phyloP scores from a whole-genome alignment of 805 yeast genomes.

The Candida morakotiae region DNA sequence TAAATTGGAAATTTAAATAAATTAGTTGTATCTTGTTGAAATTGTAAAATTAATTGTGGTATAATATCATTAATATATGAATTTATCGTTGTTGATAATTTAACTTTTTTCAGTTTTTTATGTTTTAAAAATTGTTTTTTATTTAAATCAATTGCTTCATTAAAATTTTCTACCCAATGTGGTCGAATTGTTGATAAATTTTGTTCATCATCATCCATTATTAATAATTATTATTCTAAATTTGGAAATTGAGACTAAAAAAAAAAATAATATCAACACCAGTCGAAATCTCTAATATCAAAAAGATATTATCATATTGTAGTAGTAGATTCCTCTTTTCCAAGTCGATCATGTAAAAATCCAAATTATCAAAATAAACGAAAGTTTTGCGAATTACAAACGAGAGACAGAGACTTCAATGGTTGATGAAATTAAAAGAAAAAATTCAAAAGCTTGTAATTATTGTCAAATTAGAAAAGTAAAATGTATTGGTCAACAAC shows the following conservation, averaged over 20 bases:
- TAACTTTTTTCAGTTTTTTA: not conserved
- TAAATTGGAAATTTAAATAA: not conserved
- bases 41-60: not conserved
- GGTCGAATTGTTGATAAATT: slow-evolving; percentile 1
- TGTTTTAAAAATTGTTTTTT: not conserved
- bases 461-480: slow-evolving; percentile 40
- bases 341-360: no score
- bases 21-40: not conserved
- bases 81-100: not conserved
- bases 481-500: slow-evolving; percentile 26
- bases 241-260: not conserved
- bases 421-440: slow-evolving; percentile 17
- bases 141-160: not conserved
- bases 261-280: not conserved
- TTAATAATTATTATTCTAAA: not conserved
- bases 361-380: not conserved
- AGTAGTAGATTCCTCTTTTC: no score
- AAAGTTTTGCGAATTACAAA: no score
- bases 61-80: not conserved
- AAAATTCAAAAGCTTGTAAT: slow-evolving; percentile 47
- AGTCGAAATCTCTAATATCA: no score
- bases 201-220: not conserved
- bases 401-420: no score
- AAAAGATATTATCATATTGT: no score
- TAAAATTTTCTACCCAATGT: not conserved